phyloP scores from a whole-genome alignment of 768 basidiomycete genomes.

The Macrolepiota fuliginosa region DNA sequence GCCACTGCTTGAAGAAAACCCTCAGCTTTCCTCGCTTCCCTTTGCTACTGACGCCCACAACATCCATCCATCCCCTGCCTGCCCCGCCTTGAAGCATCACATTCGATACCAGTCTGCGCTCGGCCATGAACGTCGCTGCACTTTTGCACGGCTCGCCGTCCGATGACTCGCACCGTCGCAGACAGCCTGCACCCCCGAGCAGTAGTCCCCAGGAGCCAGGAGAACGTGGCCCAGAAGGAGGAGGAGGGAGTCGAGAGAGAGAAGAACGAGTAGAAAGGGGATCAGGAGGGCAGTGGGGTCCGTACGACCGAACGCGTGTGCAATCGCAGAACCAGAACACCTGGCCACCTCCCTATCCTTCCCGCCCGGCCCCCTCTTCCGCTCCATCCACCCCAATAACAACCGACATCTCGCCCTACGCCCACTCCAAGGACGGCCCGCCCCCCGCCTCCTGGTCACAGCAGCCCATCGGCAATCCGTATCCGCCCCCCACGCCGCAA shows the following conservation, averaged over 20 bases:
- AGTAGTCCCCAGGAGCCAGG: slow-evolving; percentile 1
- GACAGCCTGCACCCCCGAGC: slow-evolving; percentile 4
- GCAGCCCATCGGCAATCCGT: slow-evolving; percentile 8
- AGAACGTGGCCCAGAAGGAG: slow-evolving; percentile 1
- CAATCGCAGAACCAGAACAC: slow-evolving; percentile 11
- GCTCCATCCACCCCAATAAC: slow-evolving; percentile 10
- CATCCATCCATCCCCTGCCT: neutral
- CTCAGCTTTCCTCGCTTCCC: slow-evolving; percentile 9
- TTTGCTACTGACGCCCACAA: slow-evolving; percentile 9
- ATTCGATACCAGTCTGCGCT: neutral
- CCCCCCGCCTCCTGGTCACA: slow-evolving; percentile 5
- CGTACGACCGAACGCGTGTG: slow-evolving; percentile 10
- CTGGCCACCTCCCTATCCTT: slow-evolving; percentile 3
- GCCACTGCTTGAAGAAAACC: slow-evolving; percentile 7
- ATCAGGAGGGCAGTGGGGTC: neutral
- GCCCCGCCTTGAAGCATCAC: neutral
- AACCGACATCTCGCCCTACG: slow-evolving; percentile 9
- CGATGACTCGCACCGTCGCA: slow-evolving; percentile 12
- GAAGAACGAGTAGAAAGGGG: slow-evolving; percentile 8
- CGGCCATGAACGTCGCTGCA: slow-evolving; percentile 19
- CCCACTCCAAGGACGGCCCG: slow-evolving; percentile 5
- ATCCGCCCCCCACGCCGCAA: neutral
- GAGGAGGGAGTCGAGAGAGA: slow-evolving; percentile 4
- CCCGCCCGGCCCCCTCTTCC: slow-evolving; percentile 4
- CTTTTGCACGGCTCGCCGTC: slow-evolving; percentile 19